Conservation (phyloP, 352 stramenopile genomes). For the Pythium brassicae region DNA sequence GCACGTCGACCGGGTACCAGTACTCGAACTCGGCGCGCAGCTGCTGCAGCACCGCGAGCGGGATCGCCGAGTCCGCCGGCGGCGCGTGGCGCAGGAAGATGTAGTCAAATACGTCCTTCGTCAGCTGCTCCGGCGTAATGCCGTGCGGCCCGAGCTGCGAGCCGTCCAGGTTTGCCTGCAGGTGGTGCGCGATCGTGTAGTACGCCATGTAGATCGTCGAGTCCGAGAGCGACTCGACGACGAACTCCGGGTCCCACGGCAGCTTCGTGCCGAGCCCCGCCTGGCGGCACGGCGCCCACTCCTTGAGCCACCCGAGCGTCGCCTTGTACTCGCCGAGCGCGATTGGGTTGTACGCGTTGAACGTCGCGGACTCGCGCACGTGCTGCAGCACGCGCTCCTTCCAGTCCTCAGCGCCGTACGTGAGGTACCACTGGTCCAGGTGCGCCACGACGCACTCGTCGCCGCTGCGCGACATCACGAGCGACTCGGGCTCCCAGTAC, state of each 20-base stretch:
- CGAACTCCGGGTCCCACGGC: slow-evolving; percentile 98
- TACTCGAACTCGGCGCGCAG: slow-evolving; percentile 98
- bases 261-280: slow-evolving; percentile 96
- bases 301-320: slow-evolving; percentile 98
- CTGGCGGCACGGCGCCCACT: slow-evolving; percentile 98
- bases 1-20: slow-evolving; percentile 99
- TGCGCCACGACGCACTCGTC: slow-evolving; percentile 99
- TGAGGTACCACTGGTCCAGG: slow-evolving; percentile 99
- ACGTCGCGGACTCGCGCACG: slow-evolving; percentile 89
- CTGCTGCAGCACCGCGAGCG: slow-evolving; percentile 88
- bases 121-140: slow-evolving; percentile 86
- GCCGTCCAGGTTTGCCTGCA: slow-evolving; percentile 96
- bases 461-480: slow-evolving; percentile 95
- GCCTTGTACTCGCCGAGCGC: slow-evolving; percentile 95
- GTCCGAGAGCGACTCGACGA: slow-evolving; percentile 99
- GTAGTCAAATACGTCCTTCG: slow-evolving; percentile 98
- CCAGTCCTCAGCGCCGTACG: slow-evolving; percentile 99
- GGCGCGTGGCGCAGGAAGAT: slow-evolving; percentile 94
- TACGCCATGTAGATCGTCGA: slow-evolving; percentile 99
- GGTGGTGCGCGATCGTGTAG: slow-evolving; percentile 98
- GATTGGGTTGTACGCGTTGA: slow-evolving; percentile 94
- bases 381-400: slow-evolving; percentile 94
- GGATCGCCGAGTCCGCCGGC: slow-evolving; percentile 85
- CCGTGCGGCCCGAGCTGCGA: slow-evolving; percentile 83
- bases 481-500: slow-evolving; percentile 99